Percentiles rank a stretch among this genome's conserved stretches.
Evolutionary conservation across 1,284 basidiomycete species (phyloP).

Genomic region (Marasmius sp.): DNA sequence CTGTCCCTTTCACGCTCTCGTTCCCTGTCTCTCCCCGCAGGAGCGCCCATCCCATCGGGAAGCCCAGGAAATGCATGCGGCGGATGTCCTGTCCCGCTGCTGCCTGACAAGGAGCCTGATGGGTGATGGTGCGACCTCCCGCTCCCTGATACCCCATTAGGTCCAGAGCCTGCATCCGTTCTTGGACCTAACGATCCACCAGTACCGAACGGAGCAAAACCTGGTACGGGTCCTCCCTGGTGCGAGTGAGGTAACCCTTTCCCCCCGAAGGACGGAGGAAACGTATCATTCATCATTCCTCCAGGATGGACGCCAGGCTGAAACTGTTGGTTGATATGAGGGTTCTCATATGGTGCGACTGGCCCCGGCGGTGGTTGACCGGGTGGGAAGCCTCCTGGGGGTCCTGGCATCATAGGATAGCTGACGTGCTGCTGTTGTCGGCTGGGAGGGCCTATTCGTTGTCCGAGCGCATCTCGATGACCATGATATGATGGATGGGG

Average conservation of each 20-base stretch:
- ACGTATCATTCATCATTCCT: slow-evolving; percentile 1
- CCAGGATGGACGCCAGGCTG: background rate
- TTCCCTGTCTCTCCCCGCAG: background rate
- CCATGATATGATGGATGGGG: background rate
- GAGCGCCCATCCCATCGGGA: background rate
- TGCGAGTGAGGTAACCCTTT: background rate
- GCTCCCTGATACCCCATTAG: background rate
- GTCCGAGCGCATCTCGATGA: background rate
- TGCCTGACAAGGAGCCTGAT: background rate
- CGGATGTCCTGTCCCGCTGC: background rate
- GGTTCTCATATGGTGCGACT: background rate
- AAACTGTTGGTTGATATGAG: background rate
- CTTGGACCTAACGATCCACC: background rate
- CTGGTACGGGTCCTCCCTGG: background rate
- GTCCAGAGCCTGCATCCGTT: background rate
- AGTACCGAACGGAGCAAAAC: background rate
- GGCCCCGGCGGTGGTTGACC: background rate
- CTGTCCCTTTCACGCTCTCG: slow-evolving; percentile 1
- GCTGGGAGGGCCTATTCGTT: background rate
- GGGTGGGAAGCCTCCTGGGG: background rate
- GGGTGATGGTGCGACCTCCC: background rate
- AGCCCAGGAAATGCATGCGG: background rate
- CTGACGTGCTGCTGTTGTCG: background rate
- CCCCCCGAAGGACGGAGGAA: background rate
- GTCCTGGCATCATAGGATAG: background rate